Evolutionary conservation across 257 asterid genomes (phyloP).

Genomic region (Salvia splendens): DNA sequence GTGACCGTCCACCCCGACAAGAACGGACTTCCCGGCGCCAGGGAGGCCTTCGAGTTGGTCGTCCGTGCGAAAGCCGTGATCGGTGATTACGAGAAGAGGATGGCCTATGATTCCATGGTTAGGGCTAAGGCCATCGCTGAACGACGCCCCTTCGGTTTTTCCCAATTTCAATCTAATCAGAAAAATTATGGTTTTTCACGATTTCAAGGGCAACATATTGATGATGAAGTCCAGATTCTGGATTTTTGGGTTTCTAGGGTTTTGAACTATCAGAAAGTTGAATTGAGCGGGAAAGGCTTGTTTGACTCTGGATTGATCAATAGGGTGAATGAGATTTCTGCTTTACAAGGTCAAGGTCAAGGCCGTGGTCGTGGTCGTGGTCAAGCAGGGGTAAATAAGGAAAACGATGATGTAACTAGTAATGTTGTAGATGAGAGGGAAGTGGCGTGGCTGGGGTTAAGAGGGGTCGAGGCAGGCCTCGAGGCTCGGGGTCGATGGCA

Average conservation of each 20-base stretch:
- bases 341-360: neutral
- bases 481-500: neutral
- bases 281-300: neutral
- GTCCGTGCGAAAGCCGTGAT: slow-evolving; percentile 55
- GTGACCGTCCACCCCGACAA: slow-evolving; percentile 65
- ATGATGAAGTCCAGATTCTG: neutral
- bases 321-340: neutral
- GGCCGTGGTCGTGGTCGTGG: neutral
- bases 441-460: no score
- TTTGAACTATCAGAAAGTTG: neutral
- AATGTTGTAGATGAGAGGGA: no score
- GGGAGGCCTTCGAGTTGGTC: slow-evolving; percentile 56
- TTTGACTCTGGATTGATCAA: neutral
- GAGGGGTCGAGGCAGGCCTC: neutral
- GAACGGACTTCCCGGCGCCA: slow-evolving; percentile 58
- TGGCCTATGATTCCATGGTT: slow-evolving; percentile 18
- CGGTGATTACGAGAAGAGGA: slow-evolving; percentile 31
- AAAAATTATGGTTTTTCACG: neutral
- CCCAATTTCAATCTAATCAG: neutral
- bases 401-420: no score
- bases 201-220: neutral
- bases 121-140: neutral
- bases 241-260: slow-evolving; percentile 6
- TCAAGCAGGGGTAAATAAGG: neutral
- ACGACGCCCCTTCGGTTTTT: neutral